These are phyloP conservation scores for Gossypium trilobum DNA, from an alignment of 441 rosid genomes.

Conservation along the genomic window DNA sequence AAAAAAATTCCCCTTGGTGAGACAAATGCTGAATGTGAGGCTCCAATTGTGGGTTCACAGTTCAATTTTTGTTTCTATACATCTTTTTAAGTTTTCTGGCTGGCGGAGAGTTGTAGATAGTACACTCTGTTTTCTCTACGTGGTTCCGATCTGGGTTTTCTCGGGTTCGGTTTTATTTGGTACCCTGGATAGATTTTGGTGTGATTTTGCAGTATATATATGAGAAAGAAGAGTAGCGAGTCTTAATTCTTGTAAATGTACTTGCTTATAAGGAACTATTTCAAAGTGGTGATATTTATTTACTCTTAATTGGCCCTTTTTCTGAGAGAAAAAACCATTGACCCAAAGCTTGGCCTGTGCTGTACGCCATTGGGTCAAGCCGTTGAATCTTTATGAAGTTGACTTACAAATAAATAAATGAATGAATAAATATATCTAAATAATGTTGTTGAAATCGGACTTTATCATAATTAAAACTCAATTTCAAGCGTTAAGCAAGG, in stretches of 20 bases:
- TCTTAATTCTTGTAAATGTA: background rate
- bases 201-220: background rate
- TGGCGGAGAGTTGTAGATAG: background rate
- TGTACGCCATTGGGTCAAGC: no score
- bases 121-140: background rate
- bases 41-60: background rate
- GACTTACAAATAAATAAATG: no score
- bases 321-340: background rate
- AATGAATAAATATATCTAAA: background rate
- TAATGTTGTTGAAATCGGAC: background rate
- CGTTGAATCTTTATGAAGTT: background rate
- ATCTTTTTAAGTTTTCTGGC: background rate
- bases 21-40: background rate
- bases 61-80: background rate
- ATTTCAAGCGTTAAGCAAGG: background rate
- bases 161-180: background rate
- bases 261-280: background rate
- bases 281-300: background rate
- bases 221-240: background rate
- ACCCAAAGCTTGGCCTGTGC: background rate
- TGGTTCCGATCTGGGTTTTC: background rate
- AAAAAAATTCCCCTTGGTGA: background rate
- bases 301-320: background rate
- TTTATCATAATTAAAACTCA: background rate
- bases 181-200: background rate